Evolutionary conservation across 2,329 filamentous ascomycete species (phyloP).

Genomic region (Mariannaea sp.): DNA sequence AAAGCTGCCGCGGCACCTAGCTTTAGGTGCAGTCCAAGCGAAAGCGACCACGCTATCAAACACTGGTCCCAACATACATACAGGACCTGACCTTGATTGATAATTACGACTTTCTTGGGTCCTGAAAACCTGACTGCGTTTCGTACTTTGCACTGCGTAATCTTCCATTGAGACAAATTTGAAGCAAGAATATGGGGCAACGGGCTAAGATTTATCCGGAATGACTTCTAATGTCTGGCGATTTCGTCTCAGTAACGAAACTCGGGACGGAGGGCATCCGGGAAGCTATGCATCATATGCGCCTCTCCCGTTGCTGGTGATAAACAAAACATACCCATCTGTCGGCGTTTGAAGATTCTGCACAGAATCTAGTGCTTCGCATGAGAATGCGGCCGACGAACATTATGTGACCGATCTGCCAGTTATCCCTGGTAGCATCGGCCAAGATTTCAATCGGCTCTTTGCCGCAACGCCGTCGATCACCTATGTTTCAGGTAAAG

Average conservation of each 20-base stretch:
- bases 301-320: not conserved
- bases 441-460: not conserved
- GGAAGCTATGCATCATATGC: not conserved
- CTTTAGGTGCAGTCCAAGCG: not conserved
- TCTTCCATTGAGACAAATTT: too few species aligned
- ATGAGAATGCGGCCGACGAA: constrained; percentile 1
- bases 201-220: constrained; percentile 9
- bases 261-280: too few species aligned
- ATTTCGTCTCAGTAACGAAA: too few species aligned
- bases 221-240: not conserved
- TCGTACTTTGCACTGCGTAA: too few species aligned
- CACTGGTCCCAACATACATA: too few species aligned
- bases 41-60: too few species aligned
- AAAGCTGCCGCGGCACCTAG: not conserved
- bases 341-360: constrained; percentile 12
- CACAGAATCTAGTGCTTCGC: too few species aligned
- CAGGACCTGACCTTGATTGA: too few species aligned
- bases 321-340: constrained; percentile 20
- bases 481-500: not conserved
- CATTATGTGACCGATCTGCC: not conserved
- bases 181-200: not conserved
- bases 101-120: too few species aligned
- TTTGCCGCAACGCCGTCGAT: constrained; percentile 1
- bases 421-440: not conserved
- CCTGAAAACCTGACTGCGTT: too few species aligned